phyloP scores from a whole-genome alignment of 768 basidiomycete genomes.

The Auriscalpium orientale region DNA sequence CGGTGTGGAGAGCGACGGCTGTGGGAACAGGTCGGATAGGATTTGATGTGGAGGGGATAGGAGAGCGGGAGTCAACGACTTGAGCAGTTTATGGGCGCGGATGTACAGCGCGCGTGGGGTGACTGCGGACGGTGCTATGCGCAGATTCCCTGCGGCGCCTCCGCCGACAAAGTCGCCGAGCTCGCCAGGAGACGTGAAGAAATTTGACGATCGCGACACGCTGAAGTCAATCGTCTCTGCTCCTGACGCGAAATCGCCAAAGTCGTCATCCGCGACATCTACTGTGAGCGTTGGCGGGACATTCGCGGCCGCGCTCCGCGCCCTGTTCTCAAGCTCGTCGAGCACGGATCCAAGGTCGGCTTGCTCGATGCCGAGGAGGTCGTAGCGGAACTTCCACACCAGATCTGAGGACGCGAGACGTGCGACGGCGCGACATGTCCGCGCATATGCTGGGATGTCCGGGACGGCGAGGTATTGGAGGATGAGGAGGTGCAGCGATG shows the following conservation, averaged over 20 bases:
- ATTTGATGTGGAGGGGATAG: slow-evolving; percentile 59
- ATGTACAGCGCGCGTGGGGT: slow-evolving; percentile 52
- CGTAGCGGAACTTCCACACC: slow-evolving; percentile 74
- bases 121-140: slow-evolving; percentile 28
- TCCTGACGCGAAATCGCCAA: slow-evolving; percentile 72
- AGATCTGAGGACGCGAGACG: slow-evolving; percentile 60
- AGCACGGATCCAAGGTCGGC: slow-evolving; percentile 40
- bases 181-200: slow-evolving; percentile 28
- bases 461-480: slow-evolving; percentile 69
- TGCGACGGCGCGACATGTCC: slow-evolving; percentile 55
- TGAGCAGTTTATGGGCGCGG: slow-evolving; percentile 58
- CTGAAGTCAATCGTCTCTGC: slow-evolving; percentile 8
- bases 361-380: slow-evolving; percentile 44
- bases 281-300: slow-evolving; percentile 57
- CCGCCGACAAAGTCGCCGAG: slow-evolving; percentile 42
- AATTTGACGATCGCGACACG: background rate
- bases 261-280: slow-evolving; percentile 69
- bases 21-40: slow-evolving; percentile 44
- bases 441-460: slow-evolving; percentile 72
- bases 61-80: slow-evolving; percentile 49
- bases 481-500: slow-evolving; percentile 67
- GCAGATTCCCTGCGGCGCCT: slow-evolving; percentile 22
- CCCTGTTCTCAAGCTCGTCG: slow-evolving; percentile 50
- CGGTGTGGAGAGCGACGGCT: slow-evolving; percentile 22
- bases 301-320: slow-evolving; percentile 30